Evolutionary conservation across 768 basidiomycete species (phyloP), one percentile per base, ranked within the genome.

Genomic region (Cyathus striatus): DNA sequence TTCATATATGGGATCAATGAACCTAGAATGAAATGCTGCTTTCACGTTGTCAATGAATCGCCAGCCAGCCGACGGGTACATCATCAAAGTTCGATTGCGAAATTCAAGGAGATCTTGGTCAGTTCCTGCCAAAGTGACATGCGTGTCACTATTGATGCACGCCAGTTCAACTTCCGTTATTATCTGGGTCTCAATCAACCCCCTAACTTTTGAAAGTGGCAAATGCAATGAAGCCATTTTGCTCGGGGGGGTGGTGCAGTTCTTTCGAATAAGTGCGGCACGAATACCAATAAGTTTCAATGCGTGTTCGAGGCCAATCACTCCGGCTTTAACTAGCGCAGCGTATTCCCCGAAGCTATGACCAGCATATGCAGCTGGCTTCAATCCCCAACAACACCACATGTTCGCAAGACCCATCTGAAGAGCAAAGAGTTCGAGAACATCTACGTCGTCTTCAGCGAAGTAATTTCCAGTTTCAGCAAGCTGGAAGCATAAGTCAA

Each of bases 1-100:
- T 37, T 10, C 23, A 10, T 9, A 27, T 12, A 38, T 9, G 9
- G 42, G 42, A 14, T 43, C 22, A 16, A 43, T 25, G 21, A 43
- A 43, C 6, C 42, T 12, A 23, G 42, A 43, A 37, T 43, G 42
- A 18, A 43, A 43, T n/a, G 36, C 42, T n/a, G 34, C 36, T 23
- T 14, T 43, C 42, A 43, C 30, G 42, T 13, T 43, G 23, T 43
- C 34, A 7, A 43, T 6, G 10, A 43, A 21, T 13, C 25, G 42
- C 42, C 42, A 43, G n/a, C 25, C 18, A 23, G 34, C 21, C 23
- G 33, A 22, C n/a, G 42, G 42, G 25, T 43, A 37, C n/a, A 21
- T 16, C 23, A 12, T 43, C 23, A 43, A 22, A 9, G 38, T 20
- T n/a, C 38, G 35, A n/a, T 43, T 27, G 18, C 25, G 23, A 27